Percentiles rank a stretch among this genome's conserved stretches.
These are phyloP conservation scores for Polytrichum formosum DNA, from an alignment of 225 moss, liverwort and hornwort genomes.

Conservation along the genomic window DNA sequence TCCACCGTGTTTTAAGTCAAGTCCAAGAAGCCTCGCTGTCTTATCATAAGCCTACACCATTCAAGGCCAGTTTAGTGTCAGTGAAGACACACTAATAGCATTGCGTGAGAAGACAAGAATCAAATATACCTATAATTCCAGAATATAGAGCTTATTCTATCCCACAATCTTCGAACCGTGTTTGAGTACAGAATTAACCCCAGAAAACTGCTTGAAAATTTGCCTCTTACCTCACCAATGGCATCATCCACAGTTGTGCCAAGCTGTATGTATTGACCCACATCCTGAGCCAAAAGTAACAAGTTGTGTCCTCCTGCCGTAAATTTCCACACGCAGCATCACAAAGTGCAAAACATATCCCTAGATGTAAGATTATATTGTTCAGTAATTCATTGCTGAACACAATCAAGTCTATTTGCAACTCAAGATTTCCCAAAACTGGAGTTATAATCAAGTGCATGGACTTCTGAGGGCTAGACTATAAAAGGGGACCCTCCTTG, in stretches of 20 bases:
- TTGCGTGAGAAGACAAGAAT: too few species aligned
- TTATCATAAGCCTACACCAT: slow-evolving; percentile 85
- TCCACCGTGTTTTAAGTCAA: slow-evolving; percentile 86
- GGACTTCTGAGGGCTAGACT: too few species aligned
- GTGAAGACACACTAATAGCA: too few species aligned
- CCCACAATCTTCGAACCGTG: neutral
- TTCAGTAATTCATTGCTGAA: too few species aligned
- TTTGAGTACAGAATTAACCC: neutral
- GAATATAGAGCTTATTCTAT: neutral
- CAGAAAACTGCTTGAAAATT: slow-evolving; percentile 1
- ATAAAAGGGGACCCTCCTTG: too few species aligned
- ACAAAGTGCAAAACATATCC: neutral
- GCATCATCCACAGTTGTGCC: slow-evolving; percentile 98
- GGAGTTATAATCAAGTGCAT: too few species aligned
- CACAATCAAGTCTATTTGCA: too few species aligned
- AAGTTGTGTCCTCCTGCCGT: slow-evolving; percentile 87
- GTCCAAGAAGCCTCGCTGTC: slow-evolving; percentile 85
- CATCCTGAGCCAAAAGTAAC: slow-evolving; percentile 81
- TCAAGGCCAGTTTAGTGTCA: neutral
- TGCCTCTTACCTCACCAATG: slow-evolving; percentile 79
- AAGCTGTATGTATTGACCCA: slow-evolving; percentile 88
- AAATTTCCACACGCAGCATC: neutral
- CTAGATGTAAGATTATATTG: neutral
- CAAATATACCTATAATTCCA: too few species aligned
- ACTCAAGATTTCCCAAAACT: too few species aligned